A percentile compares a stretch with the other conserved stretches of the same genome.
Conservation (phyloP, 164 flowering plant species). For the Stephania cephalantha region DNA sequence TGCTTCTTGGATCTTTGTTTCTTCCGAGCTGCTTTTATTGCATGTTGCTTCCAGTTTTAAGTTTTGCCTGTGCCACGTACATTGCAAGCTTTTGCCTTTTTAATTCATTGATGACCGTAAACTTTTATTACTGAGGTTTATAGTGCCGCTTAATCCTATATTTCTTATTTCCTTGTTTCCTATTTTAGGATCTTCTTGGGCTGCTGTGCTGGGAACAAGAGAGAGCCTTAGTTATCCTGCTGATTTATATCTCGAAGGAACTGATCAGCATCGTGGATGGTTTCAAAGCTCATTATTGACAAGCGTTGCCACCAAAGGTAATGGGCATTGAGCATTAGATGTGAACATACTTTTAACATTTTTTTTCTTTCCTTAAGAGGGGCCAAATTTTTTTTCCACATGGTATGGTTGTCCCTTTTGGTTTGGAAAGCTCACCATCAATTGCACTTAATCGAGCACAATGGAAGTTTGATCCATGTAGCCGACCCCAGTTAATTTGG, state of each 20-base stretch:
- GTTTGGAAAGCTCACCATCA: too few species aligned
- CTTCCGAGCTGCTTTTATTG: not conserved
- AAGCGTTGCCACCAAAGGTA: slow-evolving; percentile 78
- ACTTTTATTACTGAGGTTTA: not conserved
- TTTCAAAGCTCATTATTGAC: slow-evolving; percentile 96
- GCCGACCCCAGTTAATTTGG: too few species aligned
- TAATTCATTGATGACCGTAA: not conserved
- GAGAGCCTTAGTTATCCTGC: slow-evolving; percentile 68
- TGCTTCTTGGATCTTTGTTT: not conserved
- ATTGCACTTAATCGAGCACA: too few species aligned
- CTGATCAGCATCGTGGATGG: slow-evolving; percentile 99
- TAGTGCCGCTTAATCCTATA: not conserved
- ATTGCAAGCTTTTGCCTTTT: not conserved
- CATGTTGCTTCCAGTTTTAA: not conserved
- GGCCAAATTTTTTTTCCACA: not conserved
- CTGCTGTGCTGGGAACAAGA: slow-evolving; percentile 84
- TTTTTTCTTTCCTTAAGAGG: not conserved
- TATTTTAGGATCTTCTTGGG: slow-evolving; percentile 89
- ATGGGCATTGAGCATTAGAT: not conserved
- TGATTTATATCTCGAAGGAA: slow-evolving; percentile 92
- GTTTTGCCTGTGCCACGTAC: not conserved
- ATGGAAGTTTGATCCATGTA: too few species aligned
- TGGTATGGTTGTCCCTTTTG: not conserved
- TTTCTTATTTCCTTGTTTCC: not conserved
- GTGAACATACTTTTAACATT: not conserved